These are phyloP conservation scores for Trichoderma virens DNA, from an alignment of 495 filamentous ascomycete genomes.

Conservation along the genomic window DNA sequence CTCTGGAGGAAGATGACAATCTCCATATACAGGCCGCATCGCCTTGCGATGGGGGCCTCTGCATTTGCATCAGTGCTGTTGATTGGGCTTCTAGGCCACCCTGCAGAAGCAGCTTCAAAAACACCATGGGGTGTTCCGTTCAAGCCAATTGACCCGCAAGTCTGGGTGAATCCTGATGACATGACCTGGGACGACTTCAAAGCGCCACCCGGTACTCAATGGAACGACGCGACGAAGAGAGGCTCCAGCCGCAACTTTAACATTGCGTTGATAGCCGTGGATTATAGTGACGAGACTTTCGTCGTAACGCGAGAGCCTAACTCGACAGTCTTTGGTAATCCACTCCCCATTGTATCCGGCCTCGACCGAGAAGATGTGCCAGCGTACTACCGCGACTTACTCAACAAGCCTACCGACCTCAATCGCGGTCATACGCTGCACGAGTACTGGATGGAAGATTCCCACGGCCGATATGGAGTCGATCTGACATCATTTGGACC, in stretches of 20 bases:
- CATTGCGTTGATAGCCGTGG: slow-evolving; percentile 35
- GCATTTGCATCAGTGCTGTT: not conserved
- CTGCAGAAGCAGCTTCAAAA: not conserved
- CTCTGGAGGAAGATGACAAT: not conserved
- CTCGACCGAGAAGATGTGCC: slow-evolving; percentile 30
- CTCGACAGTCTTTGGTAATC: slow-evolving; percentile 34
- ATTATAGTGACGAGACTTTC: slow-evolving; percentile 31
- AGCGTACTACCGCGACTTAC: slow-evolving; percentile 31
- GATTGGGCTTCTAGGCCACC: not conserved
- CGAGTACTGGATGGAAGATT: slow-evolving; percentile 42
- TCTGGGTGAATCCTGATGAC: slow-evolving; percentile 34
- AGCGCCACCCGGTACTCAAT: slow-evolving; percentile 25
- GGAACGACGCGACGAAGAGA: slow-evolving; percentile 25
- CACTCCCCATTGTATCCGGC: slow-evolving; percentile 21
- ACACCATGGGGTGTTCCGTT: slow-evolving; percentile 22
- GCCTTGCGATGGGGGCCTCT: not conserved
- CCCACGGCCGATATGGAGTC: slow-evolving; percentile 32
- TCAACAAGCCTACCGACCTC: slow-evolving; percentile 32
- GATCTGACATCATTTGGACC: slow-evolving; percentile 36
- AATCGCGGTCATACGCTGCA: slow-evolving; percentile 34
- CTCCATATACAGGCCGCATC: not conserved
- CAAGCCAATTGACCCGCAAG: slow-evolving; percentile 29
- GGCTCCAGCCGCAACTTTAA: slow-evolving; percentile 31
- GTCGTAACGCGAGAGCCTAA: slow-evolving; percentile 26
- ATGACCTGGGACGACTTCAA: slow-evolving; percentile 37